Evolutionary conservation across 345 rosid species (phyloP).

Genomic region (Gossypium rotundifolium): DNA sequence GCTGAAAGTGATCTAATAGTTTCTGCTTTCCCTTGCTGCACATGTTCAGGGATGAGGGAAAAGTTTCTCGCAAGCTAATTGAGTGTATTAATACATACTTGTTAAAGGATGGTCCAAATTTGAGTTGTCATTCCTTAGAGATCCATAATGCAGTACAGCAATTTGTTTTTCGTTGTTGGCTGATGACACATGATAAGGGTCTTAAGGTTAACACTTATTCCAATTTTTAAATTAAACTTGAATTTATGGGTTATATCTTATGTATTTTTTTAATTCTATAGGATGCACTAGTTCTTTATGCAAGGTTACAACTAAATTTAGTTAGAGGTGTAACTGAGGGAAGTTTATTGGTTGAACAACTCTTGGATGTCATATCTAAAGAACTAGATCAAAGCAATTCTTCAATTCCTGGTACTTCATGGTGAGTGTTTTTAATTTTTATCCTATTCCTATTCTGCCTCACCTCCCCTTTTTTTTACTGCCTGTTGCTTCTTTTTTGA

Average conservation of each 20-base stretch:
- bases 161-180: conserved; percentile 63
- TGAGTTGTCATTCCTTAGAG: conserved; percentile 57
- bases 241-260: conserved; percentile 5
- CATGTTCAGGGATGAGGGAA: conserved; percentile 81
- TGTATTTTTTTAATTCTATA: conserved; percentile 24
- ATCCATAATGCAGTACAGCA: conserved; percentile 59
- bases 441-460: neutral
- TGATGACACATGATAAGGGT: conserved; percentile 63
- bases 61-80: conserved; percentile 78
- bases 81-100: conserved; percentile 74
- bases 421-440: conserved; percentile 40
- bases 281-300: conserved; percentile 73
- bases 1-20: neutral
- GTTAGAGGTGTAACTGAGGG: conserved; percentile 49
- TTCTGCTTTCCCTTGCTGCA: conserved; percentile 11
- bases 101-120: conserved; percentile 86
- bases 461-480: neutral
- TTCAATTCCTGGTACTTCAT: conserved; percentile 31
- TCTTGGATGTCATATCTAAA: conserved; percentile 67
- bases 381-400: conserved; percentile 75
- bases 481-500: conserved; percentile 12
- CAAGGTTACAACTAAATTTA: conserved; percentile 67
- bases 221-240: conserved; percentile 1
- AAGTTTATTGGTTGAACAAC: conserved; percentile 62
- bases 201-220: conserved; percentile 47